Evolutionary conservation across 1,139 yeast species (phyloP).

Genomic region (Blastobotrys serpentis): DNA sequence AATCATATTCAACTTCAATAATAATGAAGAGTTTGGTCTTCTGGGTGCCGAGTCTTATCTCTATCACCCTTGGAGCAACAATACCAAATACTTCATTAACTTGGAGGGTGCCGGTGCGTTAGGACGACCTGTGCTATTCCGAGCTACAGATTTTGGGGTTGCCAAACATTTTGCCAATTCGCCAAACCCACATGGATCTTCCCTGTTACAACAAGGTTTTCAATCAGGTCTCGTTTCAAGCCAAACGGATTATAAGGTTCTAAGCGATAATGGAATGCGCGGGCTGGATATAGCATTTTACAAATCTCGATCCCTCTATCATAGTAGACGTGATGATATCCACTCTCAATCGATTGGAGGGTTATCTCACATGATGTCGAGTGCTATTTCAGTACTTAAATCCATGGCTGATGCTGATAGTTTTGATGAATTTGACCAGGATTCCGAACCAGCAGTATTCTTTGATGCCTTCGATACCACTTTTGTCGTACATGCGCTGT

Average conservation of each 20-base stretch:
- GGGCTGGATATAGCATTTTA: conserved; percentile 81
- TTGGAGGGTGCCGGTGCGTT: conserved; percentile 97
- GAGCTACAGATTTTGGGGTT: conserved; percentile 78
- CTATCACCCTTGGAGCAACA: conserved; percentile 68
- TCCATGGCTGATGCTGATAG: conserved; percentile 47
- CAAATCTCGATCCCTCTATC: conserved; percentile 79
- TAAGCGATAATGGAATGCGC: conserved; percentile 63
- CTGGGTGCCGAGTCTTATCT: conserved; percentile 79
- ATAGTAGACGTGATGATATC: conserved; percentile 72
- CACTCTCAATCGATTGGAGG: conserved; percentile 62
- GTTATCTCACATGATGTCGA: conserved; percentile 79
- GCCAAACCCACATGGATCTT: conserved; percentile 65
- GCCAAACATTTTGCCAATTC: conserved; percentile 55
- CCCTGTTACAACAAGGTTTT: conserved; percentile 81
- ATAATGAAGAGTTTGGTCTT: conserved; percentile 87
- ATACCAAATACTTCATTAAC: conserved; percentile 68
- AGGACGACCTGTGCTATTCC: conserved; percentile 77
- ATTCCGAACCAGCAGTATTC: conserved; percentile 50
- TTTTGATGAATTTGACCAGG: conserved; percentile 32
- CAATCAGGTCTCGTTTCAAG: conserved; percentile 68
- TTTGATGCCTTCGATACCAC: conserved; percentile 57
- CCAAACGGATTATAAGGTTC: conserved; percentile 83
- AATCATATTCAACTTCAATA: conserved; percentile 79
- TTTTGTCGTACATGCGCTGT: conserved; percentile 56
- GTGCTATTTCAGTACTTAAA: conserved; percentile 57